A percentile compares a stretch with the other conserved stretches of the same genome.
Conservation (phyloP, 257 asterid genomes). For the Misopates orontium region DNA sequence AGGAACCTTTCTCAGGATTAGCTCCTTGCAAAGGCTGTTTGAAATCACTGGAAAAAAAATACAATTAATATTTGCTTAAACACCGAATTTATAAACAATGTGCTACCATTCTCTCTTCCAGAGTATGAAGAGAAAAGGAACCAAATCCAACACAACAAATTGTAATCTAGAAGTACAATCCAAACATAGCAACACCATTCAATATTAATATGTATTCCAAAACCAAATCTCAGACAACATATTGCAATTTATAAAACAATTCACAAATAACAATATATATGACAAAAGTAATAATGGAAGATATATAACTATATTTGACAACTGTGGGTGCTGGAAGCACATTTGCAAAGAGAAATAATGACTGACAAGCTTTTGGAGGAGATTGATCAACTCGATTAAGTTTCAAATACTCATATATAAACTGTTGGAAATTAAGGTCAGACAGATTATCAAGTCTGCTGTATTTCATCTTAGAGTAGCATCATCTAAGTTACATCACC, state of each 20-base stretch:
- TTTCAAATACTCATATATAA: too few relatives aligned
- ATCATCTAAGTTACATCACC: too few relatives aligned
- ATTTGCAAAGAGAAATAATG: too few relatives aligned
- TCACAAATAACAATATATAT: not conserved
- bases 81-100: not conserved
- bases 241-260: not conserved
- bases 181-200: too few relatives aligned
- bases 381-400: too few relatives aligned
- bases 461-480: too few relatives aligned
- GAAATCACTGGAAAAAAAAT: slow-evolving; percentile 44
- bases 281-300: not conserved
- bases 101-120: not conserved
- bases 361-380: too few relatives aligned
- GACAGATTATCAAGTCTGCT: too few relatives aligned
- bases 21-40: slow-evolving; percentile 50
- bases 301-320: not conserved
- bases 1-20: slow-evolving; percentile 46
- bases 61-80: not conserved
- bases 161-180: not conserved
- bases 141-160: not conserved
- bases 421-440: too few relatives aligned
- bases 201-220: too few relatives aligned
- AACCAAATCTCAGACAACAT: not conserved
- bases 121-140: not conserved
- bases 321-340: too few relatives aligned